Base-by-base conservation (phyloP, 495 filamentous ascomycete species). In the Neurospora hispaniola region DNA sequence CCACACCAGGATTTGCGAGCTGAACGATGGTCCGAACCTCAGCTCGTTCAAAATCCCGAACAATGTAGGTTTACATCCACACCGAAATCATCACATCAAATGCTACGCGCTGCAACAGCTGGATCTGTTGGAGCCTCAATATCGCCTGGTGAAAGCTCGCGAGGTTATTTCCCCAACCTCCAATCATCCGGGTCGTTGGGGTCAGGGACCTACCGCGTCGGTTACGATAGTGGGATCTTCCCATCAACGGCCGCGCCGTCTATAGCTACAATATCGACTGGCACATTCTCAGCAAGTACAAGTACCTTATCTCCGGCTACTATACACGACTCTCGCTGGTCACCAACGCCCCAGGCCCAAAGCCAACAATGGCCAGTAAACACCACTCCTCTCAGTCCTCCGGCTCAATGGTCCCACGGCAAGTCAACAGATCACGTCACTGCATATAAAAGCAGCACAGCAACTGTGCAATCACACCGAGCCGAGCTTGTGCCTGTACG, bases 11-110 rank as follows among this genome's bases (percentile, higher is more conserved):
- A 44, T 18, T 8, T 43, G 12, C 74, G 42, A 20, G 42, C 73
- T 27, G 75, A 70, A 5, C 73, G 73, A 31, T 75, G 75, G 75
- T 66, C 71, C 1, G 75, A 76, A 38, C 38, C 68, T 31, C 38
- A 72, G 31, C 74, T 42, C 9, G 27, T n/a, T n/a, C 39, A 69
- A 3, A 35, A 66, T 35, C 6, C 54, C 14, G 27, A 38, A 38
- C 54, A 66, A 31, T 35, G 35, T 18, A 27, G 54, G 54, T 38
- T 35, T 66, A 66, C 14, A 16, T 31, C 54, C 7, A 66, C 27
- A 38, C 3, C 27, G 9, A 27, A 66, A 66, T 35, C 54, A 14
- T 14, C 54, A 66, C 27, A 66, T 38, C 54, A 66, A 66, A 66
- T 66, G 54, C 7, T 66, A 66, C 54, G 54, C 27, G 27, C 27